Conservation (phyloP, 1,284 basidiomycete genomes). For the Tilletiopsis washingtonensis region DNA sequence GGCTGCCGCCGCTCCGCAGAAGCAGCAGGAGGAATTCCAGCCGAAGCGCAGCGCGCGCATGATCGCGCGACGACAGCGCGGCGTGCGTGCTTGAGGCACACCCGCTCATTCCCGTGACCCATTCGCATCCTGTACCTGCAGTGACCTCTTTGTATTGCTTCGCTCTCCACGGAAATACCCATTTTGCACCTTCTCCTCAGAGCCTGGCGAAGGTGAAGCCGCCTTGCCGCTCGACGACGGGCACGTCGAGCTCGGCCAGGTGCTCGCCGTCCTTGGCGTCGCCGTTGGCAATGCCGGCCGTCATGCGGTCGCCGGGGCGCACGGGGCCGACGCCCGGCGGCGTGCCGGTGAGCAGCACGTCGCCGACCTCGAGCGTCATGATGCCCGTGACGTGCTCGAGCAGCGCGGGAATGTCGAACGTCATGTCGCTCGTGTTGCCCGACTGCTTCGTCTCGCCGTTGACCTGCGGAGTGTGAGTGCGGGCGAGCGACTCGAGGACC, state of each 20-base stretch:
- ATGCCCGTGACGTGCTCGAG: slow-evolving; percentile 88
- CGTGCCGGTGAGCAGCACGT: slow-evolving; percentile 54
- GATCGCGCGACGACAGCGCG: no score
- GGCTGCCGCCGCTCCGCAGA: no score
- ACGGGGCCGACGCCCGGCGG: slow-evolving; percentile 82
- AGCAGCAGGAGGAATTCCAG: no score
- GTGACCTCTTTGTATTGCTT: no score
- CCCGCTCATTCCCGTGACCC: no score
- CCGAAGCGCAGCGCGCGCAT: no score
- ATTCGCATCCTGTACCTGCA: no score
- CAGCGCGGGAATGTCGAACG: slow-evolving; percentile 81
- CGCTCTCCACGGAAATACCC: no score
- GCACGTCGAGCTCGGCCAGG: neutral
- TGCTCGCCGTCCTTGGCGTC: slow-evolving; percentile 49
- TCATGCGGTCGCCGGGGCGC: slow-evolving; percentile 66
- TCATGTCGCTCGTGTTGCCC: slow-evolving; percentile 81
- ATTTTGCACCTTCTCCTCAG: no score
- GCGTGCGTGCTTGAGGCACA: no score
- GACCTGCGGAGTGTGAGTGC: slow-evolving; percentile 62
- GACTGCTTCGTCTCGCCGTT: slow-evolving; percentile 76
- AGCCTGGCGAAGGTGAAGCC: no score
- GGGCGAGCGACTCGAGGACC: no score
- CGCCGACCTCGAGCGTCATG: slow-evolving; percentile 79
- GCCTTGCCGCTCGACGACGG: neutral
- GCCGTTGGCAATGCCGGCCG: slow-evolving; percentile 63